Conservation (phyloP, 768 basidiomycete genomes). For the Termitomyces sp. region DNA sequence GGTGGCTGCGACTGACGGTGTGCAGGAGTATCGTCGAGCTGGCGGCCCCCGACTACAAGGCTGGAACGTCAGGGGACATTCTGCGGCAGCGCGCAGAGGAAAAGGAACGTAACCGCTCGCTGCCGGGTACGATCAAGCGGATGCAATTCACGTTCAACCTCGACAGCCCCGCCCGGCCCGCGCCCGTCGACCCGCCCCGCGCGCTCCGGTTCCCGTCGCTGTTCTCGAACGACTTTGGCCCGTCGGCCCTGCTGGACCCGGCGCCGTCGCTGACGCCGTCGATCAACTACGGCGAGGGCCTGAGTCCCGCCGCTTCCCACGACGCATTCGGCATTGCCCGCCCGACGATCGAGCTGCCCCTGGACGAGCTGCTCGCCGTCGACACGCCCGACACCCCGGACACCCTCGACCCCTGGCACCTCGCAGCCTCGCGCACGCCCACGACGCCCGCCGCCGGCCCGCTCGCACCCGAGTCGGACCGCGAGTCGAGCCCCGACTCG, state of each 20-base stretch:
- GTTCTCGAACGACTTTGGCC: conserved; percentile 73
- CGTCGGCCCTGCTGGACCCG: conserved; percentile 66
- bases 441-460: conserved; percentile 14
- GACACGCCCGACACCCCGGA: conserved; percentile 25
- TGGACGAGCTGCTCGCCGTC: conserved; percentile 72
- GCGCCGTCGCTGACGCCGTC: conserved; percentile 61
- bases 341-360: conserved; percentile 80
- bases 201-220: conserved; percentile 67
- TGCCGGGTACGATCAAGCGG: conserved; percentile 72
- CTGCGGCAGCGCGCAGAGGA: conserved; percentile 78
- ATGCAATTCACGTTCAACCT: conserved; percentile 91
- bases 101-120: conserved; percentile 70
- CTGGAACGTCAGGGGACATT: conserved; percentile 74
- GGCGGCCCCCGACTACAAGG: conserved; percentile 77
- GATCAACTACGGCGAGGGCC: conserved; percentile 77
- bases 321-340: conserved; percentile 60
- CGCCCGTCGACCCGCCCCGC: conserved; percentile 35
- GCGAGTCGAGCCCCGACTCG: conserved; percentile 26
- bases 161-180: conserved; percentile 52
- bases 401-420: conserved; percentile 15
- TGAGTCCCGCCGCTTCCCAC: conserved; percentile 39
- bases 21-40: conserved; percentile 79
- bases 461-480: conserved; percentile 22
- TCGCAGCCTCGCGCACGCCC: conserved; percentile 13
- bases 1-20: too few relatives aligned